Conservation (phyloP, 2,329 filamentous ascomycete genomes). For the Xylaria sp. region DNA sequence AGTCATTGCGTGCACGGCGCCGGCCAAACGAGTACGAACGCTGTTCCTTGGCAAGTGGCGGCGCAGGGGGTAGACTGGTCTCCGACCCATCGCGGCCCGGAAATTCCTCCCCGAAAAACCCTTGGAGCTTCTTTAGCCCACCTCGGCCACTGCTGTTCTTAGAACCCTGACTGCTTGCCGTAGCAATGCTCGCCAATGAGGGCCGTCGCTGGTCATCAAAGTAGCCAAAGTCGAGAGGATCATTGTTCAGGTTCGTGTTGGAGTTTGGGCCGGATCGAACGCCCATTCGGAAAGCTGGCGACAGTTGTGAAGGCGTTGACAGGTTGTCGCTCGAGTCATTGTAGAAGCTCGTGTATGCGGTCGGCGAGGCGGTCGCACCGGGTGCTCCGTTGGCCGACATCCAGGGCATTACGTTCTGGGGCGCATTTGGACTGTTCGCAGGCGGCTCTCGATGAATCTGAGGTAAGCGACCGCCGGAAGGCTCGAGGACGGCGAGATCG, state of each 20-base stretch:
- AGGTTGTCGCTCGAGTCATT: conserved; percentile 80
- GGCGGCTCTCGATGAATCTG: conserved; percentile 69
- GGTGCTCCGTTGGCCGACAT: conserved; percentile 57
- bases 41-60: conserved; percentile 65
- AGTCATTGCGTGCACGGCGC: conserved; percentile 82
- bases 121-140: conserved; percentile 84
- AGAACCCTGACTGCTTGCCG: conserved; percentile 84
- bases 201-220: conserved; percentile 81
- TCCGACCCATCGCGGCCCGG: conserved; percentile 79
- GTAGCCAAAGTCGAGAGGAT: conserved; percentile 69
- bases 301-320: conserved; percentile 71
- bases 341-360: conserved; percentile 70
- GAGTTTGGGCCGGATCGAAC: conserved; percentile 34
- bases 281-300: conserved; percentile 73
- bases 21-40: conserved; percentile 71
- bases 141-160: conserved; percentile 75
- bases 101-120: conserved; percentile 93
- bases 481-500: conserved; percentile 75
- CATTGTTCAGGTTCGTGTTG: conserved; percentile 54
- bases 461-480: conserved; percentile 65
- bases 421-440: conserved; percentile 62
- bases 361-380: conserved; percentile 51
- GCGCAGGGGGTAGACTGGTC: conserved; percentile 65
- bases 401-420: conserved; percentile 68
- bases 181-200: conserved; percentile 88